These are phyloP conservation scores for Xylaria acuta DNA, from an alignment of 495 filamentous ascomycete genomes.

Conservation along the genomic window DNA sequence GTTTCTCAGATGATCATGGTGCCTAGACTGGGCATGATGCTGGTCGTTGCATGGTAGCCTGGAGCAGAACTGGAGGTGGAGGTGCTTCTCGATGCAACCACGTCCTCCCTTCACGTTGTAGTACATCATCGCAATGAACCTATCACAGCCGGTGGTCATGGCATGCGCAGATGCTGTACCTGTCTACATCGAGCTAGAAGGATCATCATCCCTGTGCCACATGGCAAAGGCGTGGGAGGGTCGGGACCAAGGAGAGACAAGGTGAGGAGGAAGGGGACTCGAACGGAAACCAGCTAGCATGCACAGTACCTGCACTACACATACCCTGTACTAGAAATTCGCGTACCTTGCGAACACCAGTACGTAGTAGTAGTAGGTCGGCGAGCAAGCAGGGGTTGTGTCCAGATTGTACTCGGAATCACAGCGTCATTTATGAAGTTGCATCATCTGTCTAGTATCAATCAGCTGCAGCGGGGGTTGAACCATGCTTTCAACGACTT, in stretches of 20 bases:
- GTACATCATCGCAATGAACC: neutral
- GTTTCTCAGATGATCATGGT: constrained; percentile 2
- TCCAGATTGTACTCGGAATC: neutral
- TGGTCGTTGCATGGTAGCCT: constrained; percentile 10
- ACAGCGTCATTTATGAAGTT: neutral
- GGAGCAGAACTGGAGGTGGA: constrained; percentile 6
- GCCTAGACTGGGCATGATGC: neutral
- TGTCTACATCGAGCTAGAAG: constrained; percentile 6
- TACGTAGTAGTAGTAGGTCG: neutral
- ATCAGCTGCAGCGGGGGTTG: constrained; percentile 16
- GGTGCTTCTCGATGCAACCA: constrained; percentile 20
- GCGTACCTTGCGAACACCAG: neutral
- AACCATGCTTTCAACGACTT: neutral
- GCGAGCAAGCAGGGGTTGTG: constrained; percentile 15
- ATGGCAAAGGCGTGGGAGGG: constrained; percentile 25
- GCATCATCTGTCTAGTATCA: neutral
- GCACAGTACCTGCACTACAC: neutral
- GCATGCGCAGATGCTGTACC: constrained; percentile 11
- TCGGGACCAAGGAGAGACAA: constrained; percentile 5
- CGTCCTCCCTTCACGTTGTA: constrained; percentile 5
- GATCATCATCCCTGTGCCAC: constrained; percentile 23
- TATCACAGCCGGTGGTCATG: neutral
- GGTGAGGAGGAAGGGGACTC: constrained; percentile 14
- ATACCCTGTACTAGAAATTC: neutral
- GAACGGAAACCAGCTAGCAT: neutral